These are phyloP conservation scores for Epichloe aotearoae DNA, from an alignment of 2,329 filamentous ascomycete genomes.

Conservation along the genomic window DNA sequence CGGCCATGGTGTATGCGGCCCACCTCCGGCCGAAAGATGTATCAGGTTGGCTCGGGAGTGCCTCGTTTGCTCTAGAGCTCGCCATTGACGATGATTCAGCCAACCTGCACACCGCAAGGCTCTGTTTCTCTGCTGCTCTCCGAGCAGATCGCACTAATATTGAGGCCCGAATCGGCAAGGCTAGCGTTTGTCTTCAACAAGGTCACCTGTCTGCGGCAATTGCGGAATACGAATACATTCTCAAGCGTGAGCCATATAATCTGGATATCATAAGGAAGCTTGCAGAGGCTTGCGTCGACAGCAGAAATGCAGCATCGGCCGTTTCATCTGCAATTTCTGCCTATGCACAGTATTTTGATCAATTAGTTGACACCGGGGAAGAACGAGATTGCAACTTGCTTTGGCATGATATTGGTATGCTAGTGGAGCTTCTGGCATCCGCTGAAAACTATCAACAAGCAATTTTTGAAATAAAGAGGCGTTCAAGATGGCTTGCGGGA, in stretches of 20 bases:
- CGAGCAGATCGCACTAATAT: slow-evolving; percentile 42
- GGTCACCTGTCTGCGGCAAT: slow-evolving; percentile 41
- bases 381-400: slow-evolving; percentile 27
- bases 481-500: slow-evolving; percentile 74
- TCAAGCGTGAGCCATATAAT: slow-evolving; percentile 39
- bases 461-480: slow-evolving; percentile 52
- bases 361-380: slow-evolving; percentile 22
- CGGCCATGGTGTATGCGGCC: slow-evolving; percentile 47
- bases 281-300: slow-evolving; percentile 43
- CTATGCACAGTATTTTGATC: slow-evolving; percentile 34
- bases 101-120: slow-evolving; percentile 39
- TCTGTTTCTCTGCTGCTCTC: slow-evolving; percentile 47
- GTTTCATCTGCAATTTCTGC: slow-evolving; percentile 30
- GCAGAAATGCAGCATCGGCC: slow-evolving; percentile 28
- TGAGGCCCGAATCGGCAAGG: slow-evolving; percentile 46
- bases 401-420: slow-evolving; percentile 80
- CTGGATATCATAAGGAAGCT: slow-evolving; percentile 41
- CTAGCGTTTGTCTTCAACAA: slow-evolving; percentile 41
- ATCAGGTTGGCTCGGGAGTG: slow-evolving; percentile 44
- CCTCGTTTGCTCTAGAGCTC: slow-evolving; percentile 41
- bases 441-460: slow-evolving; percentile 50
- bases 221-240: slow-evolving; percentile 40
- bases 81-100: slow-evolving; percentile 32
- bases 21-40: slow-evolving; percentile 49
- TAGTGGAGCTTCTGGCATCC: slow-evolving; percentile 65